Conservation (phyloP, 768 basidiomycete genomes). For the Leccinum boreale region DNA sequence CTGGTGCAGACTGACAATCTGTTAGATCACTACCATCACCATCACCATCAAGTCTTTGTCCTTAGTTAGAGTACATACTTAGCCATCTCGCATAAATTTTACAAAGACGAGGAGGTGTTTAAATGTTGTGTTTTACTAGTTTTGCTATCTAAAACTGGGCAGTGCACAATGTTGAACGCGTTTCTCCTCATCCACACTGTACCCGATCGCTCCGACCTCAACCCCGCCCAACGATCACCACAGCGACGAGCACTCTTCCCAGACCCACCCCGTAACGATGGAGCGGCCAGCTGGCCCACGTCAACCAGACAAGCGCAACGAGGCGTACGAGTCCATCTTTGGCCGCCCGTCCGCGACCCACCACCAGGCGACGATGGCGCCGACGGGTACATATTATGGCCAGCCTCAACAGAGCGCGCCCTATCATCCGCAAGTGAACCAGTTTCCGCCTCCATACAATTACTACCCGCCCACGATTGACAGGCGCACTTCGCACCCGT, state of each 20-base stretch:
- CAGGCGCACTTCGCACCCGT: constrained; percentile 46
- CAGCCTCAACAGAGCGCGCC: constrained; percentile 16
- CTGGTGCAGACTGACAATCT: too few species aligned
- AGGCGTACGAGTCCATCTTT: constrained; percentile 87
- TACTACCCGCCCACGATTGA: constrained; percentile 41
- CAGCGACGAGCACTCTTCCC: constrained; percentile 3
- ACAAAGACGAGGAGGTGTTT: too few species aligned
- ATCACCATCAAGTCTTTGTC: too few species aligned
- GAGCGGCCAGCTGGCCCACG: constrained; percentile 60
- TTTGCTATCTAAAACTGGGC: constrained; percentile 19
- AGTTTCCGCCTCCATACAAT: constrained; percentile 38
- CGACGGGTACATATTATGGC: constrained; percentile 9
- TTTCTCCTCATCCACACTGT: not conserved
- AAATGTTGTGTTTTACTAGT: too few species aligned
- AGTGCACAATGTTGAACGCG: constrained; percentile 5
- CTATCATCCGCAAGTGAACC: constrained; percentile 24
- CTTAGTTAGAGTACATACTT: too few species aligned
- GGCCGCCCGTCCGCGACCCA: constrained; percentile 65
- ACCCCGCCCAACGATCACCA: constrained; percentile 2
- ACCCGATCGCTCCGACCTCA: constrained; percentile 7
- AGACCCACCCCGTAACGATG: constrained; percentile 30
- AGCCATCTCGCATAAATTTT: too few species aligned
- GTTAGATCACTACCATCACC: too few species aligned
- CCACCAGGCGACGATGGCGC: constrained; percentile 34
- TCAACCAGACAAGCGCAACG: constrained; percentile 66